These are phyloP conservation scores for Yamadazyma tumulicola DNA, from an alignment of 805 yeast species.

Conservation along the genomic window DNA sequence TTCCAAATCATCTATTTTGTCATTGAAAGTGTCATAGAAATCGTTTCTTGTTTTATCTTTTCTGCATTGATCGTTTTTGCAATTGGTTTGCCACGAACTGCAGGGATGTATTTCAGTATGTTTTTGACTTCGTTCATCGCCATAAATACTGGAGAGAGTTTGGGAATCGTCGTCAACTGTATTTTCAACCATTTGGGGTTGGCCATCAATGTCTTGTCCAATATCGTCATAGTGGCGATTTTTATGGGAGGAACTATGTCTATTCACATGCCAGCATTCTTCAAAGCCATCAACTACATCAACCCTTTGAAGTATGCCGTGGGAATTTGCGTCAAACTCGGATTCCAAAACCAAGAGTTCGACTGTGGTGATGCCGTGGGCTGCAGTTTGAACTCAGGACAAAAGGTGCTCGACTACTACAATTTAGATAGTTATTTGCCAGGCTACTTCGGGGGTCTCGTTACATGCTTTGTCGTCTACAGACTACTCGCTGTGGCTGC, in stretches of 20 bases:
- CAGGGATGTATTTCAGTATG: slow-evolving; percentile 63
- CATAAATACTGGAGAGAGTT: slow-evolving; percentile 75
- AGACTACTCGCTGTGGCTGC: slow-evolving; percentile 26
- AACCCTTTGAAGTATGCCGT: slow-evolving; percentile 76
- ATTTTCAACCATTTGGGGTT: slow-evolving; percentile 72
- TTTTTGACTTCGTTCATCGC: slow-evolving; percentile 51
- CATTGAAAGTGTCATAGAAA: slow-evolving; percentile 67
- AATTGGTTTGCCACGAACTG: slow-evolving; percentile 68
- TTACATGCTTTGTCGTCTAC: slow-evolving; percentile 33
- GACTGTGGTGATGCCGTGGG: slow-evolving; percentile 35
- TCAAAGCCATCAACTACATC: slow-evolving; percentile 69
- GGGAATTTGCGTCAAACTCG: slow-evolving; percentile 55
- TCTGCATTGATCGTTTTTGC: slow-evolving; percentile 63
- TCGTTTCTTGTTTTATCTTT: slow-evolving; percentile 55
- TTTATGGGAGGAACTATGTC: slow-evolving; percentile 87
- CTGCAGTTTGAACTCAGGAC: slow-evolving; percentile 27
- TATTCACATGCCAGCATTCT: slow-evolving; percentile 64
- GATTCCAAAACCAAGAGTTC: slow-evolving; percentile 49
- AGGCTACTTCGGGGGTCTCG: slow-evolving; percentile 31
- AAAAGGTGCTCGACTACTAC: slow-evolving; percentile 29
- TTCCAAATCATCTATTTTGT: slow-evolving; percentile 59
- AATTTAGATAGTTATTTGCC: slow-evolving; percentile 24
- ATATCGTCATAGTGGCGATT: slow-evolving; percentile 64
- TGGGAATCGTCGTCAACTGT: slow-evolving; percentile 79
- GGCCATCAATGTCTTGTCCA: slow-evolving; percentile 70